A percentile compares a stretch with the other conserved stretches of the same genome.
Evolutionary conservation across 306 rosid species (phyloP).

Genomic region (Citrullus amarus): DNA sequence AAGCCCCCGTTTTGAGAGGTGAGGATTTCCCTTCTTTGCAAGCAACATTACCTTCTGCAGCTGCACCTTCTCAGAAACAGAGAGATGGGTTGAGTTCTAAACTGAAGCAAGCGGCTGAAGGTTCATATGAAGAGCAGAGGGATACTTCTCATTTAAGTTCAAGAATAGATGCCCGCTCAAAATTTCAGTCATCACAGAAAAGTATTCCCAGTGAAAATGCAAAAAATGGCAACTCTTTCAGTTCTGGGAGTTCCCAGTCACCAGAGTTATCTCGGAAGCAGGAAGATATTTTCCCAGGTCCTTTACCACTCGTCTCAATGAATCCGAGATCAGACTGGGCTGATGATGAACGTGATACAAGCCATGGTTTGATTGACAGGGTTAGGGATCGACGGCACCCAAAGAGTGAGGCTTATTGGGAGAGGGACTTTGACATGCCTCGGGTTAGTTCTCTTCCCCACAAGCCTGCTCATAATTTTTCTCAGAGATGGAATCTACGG

Average conservation of each 20-base stretch:
- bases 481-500: conserved; percentile 51
- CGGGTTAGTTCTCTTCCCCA: conserved; percentile 51
- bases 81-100: conserved; percentile 48
- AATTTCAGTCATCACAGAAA: conserved; percentile 21
- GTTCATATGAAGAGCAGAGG: conserved; percentile 29
- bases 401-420: conserved; percentile 63
- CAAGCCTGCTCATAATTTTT: conserved; percentile 32
- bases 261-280: conserved; percentile 30
- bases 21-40: conserved; percentile 90
- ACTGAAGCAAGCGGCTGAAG: conserved; percentile 29
- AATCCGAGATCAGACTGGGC: conserved; percentile 92
- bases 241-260: conserved; percentile 25
- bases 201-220: conserved; percentile 21
- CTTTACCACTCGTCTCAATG: conserved; percentile 60
- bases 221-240: conserved; percentile 19
- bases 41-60: conserved; percentile 52
- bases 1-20: conserved; percentile 56
- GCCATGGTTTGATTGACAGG: conserved; percentile 48
- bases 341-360: conserved; percentile 94
- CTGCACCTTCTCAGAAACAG: conserved; percentile 42
- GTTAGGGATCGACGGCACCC: conserved; percentile 55
- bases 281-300: conserved; percentile 65
- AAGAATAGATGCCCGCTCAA: conserved; percentile 27
- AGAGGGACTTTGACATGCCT: conserved; percentile 71
- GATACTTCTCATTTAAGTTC: conserved; percentile 19